Base-by-base conservation (phyloP, 441 rosid genomes). In the Capsella rubella region DNA sequence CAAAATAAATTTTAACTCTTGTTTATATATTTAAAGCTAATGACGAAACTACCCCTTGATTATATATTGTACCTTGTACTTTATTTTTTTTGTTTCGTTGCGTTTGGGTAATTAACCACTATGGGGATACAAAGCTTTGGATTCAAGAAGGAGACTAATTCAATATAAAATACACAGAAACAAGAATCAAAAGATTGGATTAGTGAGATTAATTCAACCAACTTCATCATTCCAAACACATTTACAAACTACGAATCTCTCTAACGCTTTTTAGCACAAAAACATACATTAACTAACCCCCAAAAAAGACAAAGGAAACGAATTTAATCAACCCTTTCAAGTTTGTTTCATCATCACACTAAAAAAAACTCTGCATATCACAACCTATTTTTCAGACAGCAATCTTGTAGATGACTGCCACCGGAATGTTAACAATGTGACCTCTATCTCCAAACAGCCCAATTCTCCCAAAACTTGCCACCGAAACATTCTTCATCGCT, bases 391-490 rank as follows among this genome's bases (percentile, higher is more conserved):
- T 46, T 77, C 64, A 77, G 67, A 57, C 84, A 8, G 83, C 78
- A 53, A 85, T 68, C 84, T 89, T 92, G 42, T 54, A 64, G 18
- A 89, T 82, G 50, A 89, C 89, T 3, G 97, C 78, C 64, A 92
- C 42, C 1, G 99, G 98, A 75, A 95, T 84, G 87, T 83, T 91
- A 15, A 82, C 74, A 64, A 84, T 73, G 67, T 95, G 99, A 32
- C 97, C 99, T 40, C 70, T 83, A 71, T 78, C 77, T 58, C 99
- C 99, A 52, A 92, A 85, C 21, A 95, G 65, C 16, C 91, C 90
- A 8, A 95, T 91, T 83, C 89, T 91, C 67, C 99, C 99, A 37
- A 66, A 92, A 87, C 91, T 92, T 0, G 92, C 82, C 0, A 18
- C 68, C 4, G 88, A 51, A 81, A 74, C 81, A 72, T 85, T 92